These are phyloP conservation scores for Poa annua DNA, from an alignment of 176 grass and related monocot genomes.

Conservation along the genomic window DNA sequence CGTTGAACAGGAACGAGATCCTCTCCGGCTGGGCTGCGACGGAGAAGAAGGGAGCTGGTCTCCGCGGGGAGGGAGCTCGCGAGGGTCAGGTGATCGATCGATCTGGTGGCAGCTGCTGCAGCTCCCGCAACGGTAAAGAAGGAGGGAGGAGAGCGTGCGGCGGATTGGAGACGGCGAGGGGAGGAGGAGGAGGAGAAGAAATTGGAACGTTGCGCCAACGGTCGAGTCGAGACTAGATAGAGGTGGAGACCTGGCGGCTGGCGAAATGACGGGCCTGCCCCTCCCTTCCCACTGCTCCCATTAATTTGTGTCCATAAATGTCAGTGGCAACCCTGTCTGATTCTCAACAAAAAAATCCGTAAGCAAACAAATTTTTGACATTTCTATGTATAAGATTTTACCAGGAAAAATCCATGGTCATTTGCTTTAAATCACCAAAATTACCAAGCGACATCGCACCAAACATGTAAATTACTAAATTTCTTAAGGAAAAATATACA, in stretches of 20 bases:
- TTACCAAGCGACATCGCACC: too few species aligned
- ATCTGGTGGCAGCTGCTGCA: background rate
- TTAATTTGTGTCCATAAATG: background rate
- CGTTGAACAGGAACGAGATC: background rate
- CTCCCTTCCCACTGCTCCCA: background rate
- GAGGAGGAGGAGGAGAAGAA: background rate
- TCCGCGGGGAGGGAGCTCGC: background rate
- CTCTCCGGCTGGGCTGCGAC: background rate
- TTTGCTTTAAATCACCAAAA: too few species aligned
- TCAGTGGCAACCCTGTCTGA: too few species aligned
- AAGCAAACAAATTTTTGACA: too few species aligned
- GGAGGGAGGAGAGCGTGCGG: background rate
- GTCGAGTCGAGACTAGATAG: background rate
- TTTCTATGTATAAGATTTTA: too few species aligned
- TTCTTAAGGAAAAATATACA: too few species aligned
- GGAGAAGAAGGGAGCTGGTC: background rate
- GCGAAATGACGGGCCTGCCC: background rate
- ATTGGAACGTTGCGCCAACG: constrained; percentile 30
- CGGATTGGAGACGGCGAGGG: background rate
- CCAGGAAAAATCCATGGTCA: too few species aligned
- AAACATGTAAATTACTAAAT: too few species aligned
- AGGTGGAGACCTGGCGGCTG: background rate
- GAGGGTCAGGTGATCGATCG: background rate
- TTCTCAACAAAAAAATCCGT: too few species aligned
- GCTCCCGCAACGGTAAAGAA: background rate